Conservation (phyloP, 345 rosid species). For the Anacardium occidentale region DNA sequence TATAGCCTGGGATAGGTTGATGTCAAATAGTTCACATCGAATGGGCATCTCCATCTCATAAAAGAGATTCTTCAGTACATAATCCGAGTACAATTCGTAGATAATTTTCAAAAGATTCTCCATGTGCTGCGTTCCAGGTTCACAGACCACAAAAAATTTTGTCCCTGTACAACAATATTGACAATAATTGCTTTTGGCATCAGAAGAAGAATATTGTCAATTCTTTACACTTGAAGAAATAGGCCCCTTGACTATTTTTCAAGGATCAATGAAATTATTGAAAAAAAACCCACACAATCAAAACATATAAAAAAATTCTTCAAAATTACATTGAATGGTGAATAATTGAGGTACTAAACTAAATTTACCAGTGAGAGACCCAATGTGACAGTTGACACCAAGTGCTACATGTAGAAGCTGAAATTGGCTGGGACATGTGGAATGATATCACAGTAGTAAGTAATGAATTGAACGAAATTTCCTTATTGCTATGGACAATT, state of each 20-base stretch:
- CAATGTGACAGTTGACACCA: no score
- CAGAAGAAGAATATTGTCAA: not conserved
- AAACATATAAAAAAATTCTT: no score
- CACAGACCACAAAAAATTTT: conserved; percentile 92
- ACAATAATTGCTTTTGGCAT: not conserved
- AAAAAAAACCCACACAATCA: no score
- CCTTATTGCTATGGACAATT: no score
- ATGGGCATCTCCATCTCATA: conserved; percentile 99
- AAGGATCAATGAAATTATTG: not conserved
- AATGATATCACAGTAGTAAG: no score
- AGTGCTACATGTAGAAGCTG: no score
- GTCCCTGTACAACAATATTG: conserved; percentile 51
- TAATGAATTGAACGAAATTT: no score
- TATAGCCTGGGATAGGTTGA: conserved; percentile 71
- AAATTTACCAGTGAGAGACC: no score
- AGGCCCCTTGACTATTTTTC: not conserved
- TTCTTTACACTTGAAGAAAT: not conserved
- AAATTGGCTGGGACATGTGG: no score
- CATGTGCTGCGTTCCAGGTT: conserved; percentile 85
- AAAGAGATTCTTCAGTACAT: conserved; percentile 92
- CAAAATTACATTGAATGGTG: no score
- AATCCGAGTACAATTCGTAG: conserved; percentile 87
- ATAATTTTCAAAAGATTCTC: conserved; percentile 72
- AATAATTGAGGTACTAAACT: no score
- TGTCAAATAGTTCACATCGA: conserved; percentile 93